phyloP scores from a whole-genome alignment of 495 filamentous ascomycete genomes.

The Talaromyces trachyspermus region DNA sequence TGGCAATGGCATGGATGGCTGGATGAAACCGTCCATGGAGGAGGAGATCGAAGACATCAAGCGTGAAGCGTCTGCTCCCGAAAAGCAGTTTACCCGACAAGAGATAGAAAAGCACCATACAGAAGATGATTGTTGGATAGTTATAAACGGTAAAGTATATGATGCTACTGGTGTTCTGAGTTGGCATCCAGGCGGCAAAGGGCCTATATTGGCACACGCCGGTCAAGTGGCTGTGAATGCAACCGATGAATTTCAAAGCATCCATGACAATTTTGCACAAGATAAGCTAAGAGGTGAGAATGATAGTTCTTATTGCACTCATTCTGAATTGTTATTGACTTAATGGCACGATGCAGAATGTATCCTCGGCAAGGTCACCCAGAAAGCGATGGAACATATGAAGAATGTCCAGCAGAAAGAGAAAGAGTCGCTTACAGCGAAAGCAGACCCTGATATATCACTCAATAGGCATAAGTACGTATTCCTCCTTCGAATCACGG shows the following conservation, averaged over 20 bases:
- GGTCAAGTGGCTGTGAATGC: slow-evolving; percentile 24
- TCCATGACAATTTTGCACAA: slow-evolving; percentile 28
- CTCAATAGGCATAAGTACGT: slow-evolving; percentile 18
- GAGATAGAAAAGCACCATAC: slow-evolving; percentile 63
- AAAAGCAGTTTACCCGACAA: slow-evolving; percentile 25
- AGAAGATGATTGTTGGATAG: slow-evolving; percentile 70
- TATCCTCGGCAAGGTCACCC: slow-evolving; percentile 25
- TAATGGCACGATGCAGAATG: slow-evolving; percentile 19
- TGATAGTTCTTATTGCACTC: background rate
- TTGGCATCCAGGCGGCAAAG: slow-evolving; percentile 27
- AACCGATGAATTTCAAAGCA: slow-evolving; percentile 23
- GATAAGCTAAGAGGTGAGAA: slow-evolving; percentile 19
- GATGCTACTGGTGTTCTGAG: slow-evolving; percentile 51
- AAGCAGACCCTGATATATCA: slow-evolving; percentile 8
- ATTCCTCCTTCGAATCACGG: too few species aligned
- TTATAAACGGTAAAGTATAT: slow-evolving; percentile 76
- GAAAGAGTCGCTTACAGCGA: slow-evolving; percentile 7
- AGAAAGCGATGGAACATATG: slow-evolving; percentile 28
- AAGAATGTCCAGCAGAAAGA: slow-evolving; percentile 20
- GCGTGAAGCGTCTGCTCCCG: slow-evolving; percentile 16
- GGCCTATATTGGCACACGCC: slow-evolving; percentile 23
- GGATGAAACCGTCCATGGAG: slow-evolving; percentile 18
- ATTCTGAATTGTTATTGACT: background rate
- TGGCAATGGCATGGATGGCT: slow-evolving; percentile 11
- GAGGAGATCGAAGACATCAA: slow-evolving; percentile 17